Base-by-base conservation (phyloP, 2,329 filamentous ascomycete species). In the Hypoxylon sp. region DNA sequence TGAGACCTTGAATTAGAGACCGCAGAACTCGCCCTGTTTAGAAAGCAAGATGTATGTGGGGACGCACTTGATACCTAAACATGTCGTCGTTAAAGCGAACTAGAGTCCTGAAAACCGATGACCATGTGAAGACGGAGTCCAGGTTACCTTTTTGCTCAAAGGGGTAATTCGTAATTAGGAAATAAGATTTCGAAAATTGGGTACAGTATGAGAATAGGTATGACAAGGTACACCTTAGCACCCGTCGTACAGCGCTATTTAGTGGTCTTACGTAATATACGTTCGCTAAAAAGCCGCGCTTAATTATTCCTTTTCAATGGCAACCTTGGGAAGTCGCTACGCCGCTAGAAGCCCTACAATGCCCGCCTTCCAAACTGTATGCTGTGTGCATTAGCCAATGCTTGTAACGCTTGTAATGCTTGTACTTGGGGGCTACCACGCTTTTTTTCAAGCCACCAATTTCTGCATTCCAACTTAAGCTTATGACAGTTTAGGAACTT, bases 381-480 rank as follows among this genome's bases (percentile, higher is more conserved):
- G 55, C 61, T 57, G 63, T 52, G 46, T 46, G 53, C 53, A 63
- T 63, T 50, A 25, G 28, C 53, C 57, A 50, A 46, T n/a, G 2
- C n/a, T 19, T 32, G 30, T 23, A 23, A 23, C 5, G 23, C 5
- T 2, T 2, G 23, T 25, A 36, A 55, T 14, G 28, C 28, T 30
- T 30, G 28, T 30, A 30, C 25, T 25, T 25, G 21, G 13, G 11
- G 9, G n/a, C 23, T 52, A 41, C 36, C 19, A 36, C 50, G 30
- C 30, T 58, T 38, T 49, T 23, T 5, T 51, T 43, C 28, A 46
- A n/a, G 34, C 23, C 23, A 46, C 49, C 9, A n/a, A 34, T 55
- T 36, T 55, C 36, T 49, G 17, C 51, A 14, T 49, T 25, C 41
- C 53, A 53, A 61, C 57, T 65, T 59, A 63, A 63, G 55, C 59